Conservation (phyloP, 2,329 filamentous ascomycete genomes). For the Fusarium decemcellulare region DNA sequence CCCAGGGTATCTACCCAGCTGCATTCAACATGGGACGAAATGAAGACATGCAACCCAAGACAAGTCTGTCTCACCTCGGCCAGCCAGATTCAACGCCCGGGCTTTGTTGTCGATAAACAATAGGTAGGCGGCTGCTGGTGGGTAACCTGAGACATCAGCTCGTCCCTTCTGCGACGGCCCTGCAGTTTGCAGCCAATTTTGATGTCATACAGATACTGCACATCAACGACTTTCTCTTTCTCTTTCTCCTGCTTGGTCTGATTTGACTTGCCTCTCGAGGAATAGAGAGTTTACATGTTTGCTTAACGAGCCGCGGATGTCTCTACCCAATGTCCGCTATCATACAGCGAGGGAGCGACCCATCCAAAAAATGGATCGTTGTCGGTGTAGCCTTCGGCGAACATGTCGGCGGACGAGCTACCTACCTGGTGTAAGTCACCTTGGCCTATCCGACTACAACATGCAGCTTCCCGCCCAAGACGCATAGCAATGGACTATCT, state of each 20-base stretch:
- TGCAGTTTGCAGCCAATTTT: conserved; percentile 4
- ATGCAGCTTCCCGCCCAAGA: too few species aligned
- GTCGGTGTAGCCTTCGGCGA: conserved; percentile 33
- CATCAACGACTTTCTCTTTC: too few species aligned
- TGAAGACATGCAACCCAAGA: background rate
- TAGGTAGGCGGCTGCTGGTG: background rate
- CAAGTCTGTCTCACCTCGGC: conserved; percentile 33
- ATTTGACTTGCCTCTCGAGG: background rate
- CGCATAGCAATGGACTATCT: too few species aligned
- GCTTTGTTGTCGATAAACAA: background rate
- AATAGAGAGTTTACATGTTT: background rate
- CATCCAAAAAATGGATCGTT: background rate
- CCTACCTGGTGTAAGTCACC: too few species aligned
- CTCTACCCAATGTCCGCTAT: background rate
- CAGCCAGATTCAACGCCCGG: conserved; percentile 7
- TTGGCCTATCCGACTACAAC: background rate
- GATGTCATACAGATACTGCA: too few species aligned
- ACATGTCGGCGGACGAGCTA: conserved; percentile 14
- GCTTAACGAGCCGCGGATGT: background rate
- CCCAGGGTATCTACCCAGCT: background rate
- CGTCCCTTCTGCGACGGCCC: conserved; percentile 5
- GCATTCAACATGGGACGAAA: conserved; percentile 6
- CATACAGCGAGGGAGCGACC: background rate
- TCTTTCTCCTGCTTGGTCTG: too few species aligned
- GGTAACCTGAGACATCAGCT: conserved; percentile 27